These are phyloP conservation scores for Murraya koenigii DNA, from an alignment of 345 rosid genomes.

Conservation along the genomic window DNA sequence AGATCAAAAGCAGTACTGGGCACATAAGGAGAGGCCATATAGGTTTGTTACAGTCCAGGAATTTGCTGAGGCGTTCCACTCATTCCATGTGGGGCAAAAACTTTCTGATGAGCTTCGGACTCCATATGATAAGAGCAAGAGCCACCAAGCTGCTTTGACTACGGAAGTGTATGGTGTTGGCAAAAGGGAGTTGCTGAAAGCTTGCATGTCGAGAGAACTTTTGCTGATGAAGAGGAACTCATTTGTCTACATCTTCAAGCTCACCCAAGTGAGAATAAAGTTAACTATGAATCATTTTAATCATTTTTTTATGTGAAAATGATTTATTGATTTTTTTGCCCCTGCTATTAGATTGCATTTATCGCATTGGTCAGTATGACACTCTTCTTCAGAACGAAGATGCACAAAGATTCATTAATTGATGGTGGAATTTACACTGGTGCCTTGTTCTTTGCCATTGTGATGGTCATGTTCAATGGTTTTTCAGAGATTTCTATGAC, in stretches of 20 bases:
- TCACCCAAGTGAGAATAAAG: conserved; percentile 13
- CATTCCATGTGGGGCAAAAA: too few relatives aligned
- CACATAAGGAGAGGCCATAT: conserved; percentile 42
- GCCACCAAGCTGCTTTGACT: too few relatives aligned
- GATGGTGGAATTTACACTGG: conserved; percentile 62
- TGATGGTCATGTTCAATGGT: conserved; percentile 62
- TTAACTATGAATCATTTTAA: neutral
- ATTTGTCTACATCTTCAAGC: too few relatives aligned
- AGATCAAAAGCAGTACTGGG: conserved; percentile 25
- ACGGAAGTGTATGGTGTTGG: too few relatives aligned
- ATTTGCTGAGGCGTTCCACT: conserved; percentile 24
- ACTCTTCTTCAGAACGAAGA: conserved; percentile 50
- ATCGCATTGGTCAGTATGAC: conserved; percentile 22
- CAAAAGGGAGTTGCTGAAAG: too few relatives aligned
- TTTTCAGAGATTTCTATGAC: conserved; percentile 72
- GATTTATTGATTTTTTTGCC: conserved; percentile 8
- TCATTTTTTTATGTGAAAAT: neutral
- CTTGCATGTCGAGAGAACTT: too few relatives aligned
- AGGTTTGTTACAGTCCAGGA: conserved; percentile 31
- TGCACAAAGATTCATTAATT: conserved; percentile 36
- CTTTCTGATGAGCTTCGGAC: too few relatives aligned
- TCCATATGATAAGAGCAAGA: too few relatives aligned
- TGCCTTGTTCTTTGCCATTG: conserved; percentile 57
- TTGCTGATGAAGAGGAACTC: too few relatives aligned
- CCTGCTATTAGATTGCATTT: conserved; percentile 31